Evolutionary conservation across 1,284 basidiomycete genomes (phyloP).

Genomic region (Ustilago hordei): DNA sequence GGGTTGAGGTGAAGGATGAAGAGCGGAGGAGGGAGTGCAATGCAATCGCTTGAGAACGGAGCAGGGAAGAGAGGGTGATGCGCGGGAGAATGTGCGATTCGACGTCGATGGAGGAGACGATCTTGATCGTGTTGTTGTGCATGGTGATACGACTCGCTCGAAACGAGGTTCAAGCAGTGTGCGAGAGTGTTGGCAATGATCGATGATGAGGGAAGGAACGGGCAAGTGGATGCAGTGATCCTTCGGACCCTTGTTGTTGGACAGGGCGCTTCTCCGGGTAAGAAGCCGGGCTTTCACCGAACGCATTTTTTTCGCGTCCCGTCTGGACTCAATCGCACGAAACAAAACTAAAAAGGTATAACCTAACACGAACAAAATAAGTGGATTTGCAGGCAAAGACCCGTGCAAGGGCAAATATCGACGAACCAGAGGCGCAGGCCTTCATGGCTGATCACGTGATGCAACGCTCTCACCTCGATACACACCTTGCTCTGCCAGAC

Average conservation of each 20-base stretch:
- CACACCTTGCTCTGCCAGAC: background rate
- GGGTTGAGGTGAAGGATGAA: background rate
- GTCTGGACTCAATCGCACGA: too few relatives aligned
- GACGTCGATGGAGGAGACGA: slow-evolving; percentile 5
- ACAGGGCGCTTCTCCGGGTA: background rate
- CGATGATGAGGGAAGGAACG: too few relatives aligned
- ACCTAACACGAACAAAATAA: too few relatives aligned
- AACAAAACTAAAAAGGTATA: too few relatives aligned
- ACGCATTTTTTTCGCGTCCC: background rate
- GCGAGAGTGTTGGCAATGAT: background rate
- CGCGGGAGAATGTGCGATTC: background rate
- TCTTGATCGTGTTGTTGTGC: background rate
- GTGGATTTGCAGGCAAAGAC: too few relatives aligned
- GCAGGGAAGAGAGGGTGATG: background rate
- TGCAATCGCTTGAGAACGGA: slow-evolving; percentile 22
- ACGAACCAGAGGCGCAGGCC: too few relatives aligned
- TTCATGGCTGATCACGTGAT: too few relatives aligned
- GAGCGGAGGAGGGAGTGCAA: slow-evolving; percentile 9
- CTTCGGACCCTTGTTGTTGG: background rate
- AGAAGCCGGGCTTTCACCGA: slow-evolving; percentile 8
- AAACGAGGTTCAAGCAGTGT: background rate
- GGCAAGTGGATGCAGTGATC: background rate
- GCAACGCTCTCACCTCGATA: background rate
- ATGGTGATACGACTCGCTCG: background rate
- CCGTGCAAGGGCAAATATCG: too few relatives aligned